Evolutionary conservation across 148 eudicot genomes (phyloP), one percentile per base, ranked within the genome.

Genomic region (Camellia japonica): DNA sequence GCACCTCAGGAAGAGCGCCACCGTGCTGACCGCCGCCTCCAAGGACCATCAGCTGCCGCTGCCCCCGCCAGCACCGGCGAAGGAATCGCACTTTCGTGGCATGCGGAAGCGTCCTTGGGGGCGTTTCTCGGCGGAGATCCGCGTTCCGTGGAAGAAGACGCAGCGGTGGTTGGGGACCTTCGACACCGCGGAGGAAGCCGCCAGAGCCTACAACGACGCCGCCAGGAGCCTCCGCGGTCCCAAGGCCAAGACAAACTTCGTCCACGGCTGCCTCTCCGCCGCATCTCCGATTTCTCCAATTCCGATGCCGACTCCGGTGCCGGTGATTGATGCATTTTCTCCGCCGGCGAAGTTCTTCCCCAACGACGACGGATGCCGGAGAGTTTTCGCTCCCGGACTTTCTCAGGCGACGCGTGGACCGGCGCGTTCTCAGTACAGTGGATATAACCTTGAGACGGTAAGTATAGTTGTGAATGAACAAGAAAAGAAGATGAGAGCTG

Each of bases 61-160:
- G 58, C 42, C 79, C 30, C 8, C 2, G 68, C 38, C 30, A 23
- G 30, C 49, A 72, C 0, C 61, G 7, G 54, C 18, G 52, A 62
- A 49, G 64, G 69, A 81, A 15, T 59, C 73, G 47, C 86, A 72
- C 68, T 84, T 75, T 41, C 86, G 86, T 1, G 86, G 86, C 56
- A 83, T 80, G 4, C 69, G 91, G 62, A 80, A 79, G 79, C 68
- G 91, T 14, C 91, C 89, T 7, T 86, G 91, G 91, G 91, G 91
- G 0, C 78, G 85, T 42, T 88, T 82, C 80, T 89, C 91, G 13
- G 91, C 91, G 18, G 91, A 88, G 86, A 88, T 88, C 68, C 88
- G 90, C n/a, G 90, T 86, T 71, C 90, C 90, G 63, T 79, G 75
- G 76, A 88, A 84, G 80, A 87, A 82, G 47, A 78, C 78, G 12